Conservation (phyloP, 2,329 filamentous ascomycete genomes). For the Sclerotinia spermophila region DNA sequence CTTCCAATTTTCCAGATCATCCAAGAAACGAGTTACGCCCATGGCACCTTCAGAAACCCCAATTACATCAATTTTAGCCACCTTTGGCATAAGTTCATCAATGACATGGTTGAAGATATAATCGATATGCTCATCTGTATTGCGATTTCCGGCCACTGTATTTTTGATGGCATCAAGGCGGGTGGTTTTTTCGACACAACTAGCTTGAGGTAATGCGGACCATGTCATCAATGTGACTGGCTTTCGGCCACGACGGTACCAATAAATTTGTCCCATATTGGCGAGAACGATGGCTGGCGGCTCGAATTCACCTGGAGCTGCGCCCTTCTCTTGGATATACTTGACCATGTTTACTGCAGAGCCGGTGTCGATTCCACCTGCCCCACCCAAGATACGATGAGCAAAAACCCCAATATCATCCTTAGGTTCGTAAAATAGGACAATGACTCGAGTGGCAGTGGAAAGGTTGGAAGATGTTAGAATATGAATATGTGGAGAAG, state of each 20-base stretch:
- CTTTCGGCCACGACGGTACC: slow-evolving; percentile 62
- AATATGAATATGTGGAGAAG: slow-evolving; percentile 64
- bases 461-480: slow-evolving; percentile 57
- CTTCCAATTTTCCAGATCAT: slow-evolving; percentile 50
- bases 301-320: slow-evolving; percentile 26
- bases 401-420: slow-evolving; percentile 75
- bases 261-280: slow-evolving; percentile 74
- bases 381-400: slow-evolving; percentile 60
- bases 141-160: slow-evolving; percentile 56
- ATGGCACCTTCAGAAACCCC: slow-evolving; percentile 66
- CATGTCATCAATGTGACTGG: slow-evolving; percentile 58
- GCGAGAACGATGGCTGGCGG: slow-evolving; percentile 66
- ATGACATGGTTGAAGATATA: slow-evolving; percentile 66
- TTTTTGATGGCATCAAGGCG: slow-evolving; percentile 55
- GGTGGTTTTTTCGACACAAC: slow-evolving; percentile 56
- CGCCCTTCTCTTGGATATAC: slow-evolving; percentile 38
- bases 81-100: slow-evolving; percentile 43
- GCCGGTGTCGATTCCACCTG: slow-evolving; percentile 66
- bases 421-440: slow-evolving; percentile 68
- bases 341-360: slow-evolving; percentile 63
- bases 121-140: slow-evolving; percentile 56
- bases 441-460: slow-evolving; percentile 58
- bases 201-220: slow-evolving; percentile 56
- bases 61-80: slow-evolving; percentile 64
- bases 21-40: slow-evolving; percentile 55